A percentile compares a stretch with the other conserved stretches of the same genome.
These are phyloP conservation scores for Nematocida minor DNA, from an alignment of 371 early-diverging fungal species.

Conservation along the genomic window DNA sequence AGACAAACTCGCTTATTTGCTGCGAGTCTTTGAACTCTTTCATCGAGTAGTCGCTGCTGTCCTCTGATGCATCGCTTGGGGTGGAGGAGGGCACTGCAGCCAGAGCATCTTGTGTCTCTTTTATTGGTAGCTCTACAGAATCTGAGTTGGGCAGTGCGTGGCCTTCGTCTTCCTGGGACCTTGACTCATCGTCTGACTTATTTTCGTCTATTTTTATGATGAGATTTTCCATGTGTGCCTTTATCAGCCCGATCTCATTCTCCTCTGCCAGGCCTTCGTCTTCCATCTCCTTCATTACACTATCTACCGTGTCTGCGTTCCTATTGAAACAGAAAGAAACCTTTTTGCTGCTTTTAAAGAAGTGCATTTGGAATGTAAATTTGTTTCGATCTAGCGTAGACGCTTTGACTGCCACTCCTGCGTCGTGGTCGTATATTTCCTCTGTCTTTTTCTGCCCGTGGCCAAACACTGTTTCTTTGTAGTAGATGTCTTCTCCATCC, in stretches of 20 bases:
- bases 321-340: constrained; percentile 73
- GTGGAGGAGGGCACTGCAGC: not conserved
- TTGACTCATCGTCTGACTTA: not conserved
- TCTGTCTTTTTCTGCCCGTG: constrained; percentile 14
- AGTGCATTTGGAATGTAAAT: constrained; percentile 52
- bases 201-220: constrained; percentile 32
- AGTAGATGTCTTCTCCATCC: constrained; percentile 1
- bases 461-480: not conserved
- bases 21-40: constrained; percentile 54
- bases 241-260: constrained; percentile 46
- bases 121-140: not conserved
- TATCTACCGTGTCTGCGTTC: constrained; percentile 77
- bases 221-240: constrained; percentile 50
- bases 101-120: not conserved
- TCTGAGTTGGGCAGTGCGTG: no score
- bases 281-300: constrained; percentile 77
- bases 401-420: constrained; percentile 40
- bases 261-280: constrained; percentile 59
- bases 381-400: constrained; percentile 12
- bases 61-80: constrained; percentile 10
- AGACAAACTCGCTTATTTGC: constrained; percentile 59
- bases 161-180: not conserved
- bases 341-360: constrained; percentile 29
- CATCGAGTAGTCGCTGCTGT: constrained; percentile 19
- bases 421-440: constrained; percentile 28